A percentile compares a stretch with the other conserved stretches of the same genome.
Conservation (phyloP, 208 protist species). For the Trypanosoma avium region DNA sequence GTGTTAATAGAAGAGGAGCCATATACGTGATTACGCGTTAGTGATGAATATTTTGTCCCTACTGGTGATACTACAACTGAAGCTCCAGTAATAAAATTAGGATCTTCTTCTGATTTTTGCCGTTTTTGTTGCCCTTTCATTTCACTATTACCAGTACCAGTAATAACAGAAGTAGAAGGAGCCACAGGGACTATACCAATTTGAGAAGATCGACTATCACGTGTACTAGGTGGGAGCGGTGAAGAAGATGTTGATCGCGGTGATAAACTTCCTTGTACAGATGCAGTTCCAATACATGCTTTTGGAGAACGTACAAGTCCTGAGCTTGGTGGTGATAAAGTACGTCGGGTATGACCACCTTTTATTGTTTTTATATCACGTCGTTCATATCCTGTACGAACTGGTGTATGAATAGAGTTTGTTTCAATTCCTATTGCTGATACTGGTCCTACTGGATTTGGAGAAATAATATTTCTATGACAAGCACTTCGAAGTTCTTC, state of each 20-base stretch:
- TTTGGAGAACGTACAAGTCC: conserved; percentile 19
- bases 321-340: background rate
- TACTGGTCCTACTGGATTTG: background rate
- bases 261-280: background rate
- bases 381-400: background rate
- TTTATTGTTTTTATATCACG: background rate
- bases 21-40: background rate
- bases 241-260: conserved; percentile 11
- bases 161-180: too few species aligned
- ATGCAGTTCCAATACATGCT: background rate
- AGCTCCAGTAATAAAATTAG: background rate
- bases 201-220: background rate
- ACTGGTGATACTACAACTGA: conserved; percentile 9
- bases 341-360: too few species aligned
- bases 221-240: background rate
- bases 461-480: background rate
- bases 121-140: background rate
- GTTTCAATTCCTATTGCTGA: conserved; percentile 1
- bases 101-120: background rate
- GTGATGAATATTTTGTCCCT: conserved; percentile 4
- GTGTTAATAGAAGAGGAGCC: background rate
- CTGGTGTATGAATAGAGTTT: conserved; percentile 1
- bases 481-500: conserved; percentile 53
- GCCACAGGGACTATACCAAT: too few species aligned
- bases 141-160: too few species aligned